phyloP scores from a whole-genome alignment of 2,329 filamentous ascomycete genomes.

The Penicillium sp. region DNA sequence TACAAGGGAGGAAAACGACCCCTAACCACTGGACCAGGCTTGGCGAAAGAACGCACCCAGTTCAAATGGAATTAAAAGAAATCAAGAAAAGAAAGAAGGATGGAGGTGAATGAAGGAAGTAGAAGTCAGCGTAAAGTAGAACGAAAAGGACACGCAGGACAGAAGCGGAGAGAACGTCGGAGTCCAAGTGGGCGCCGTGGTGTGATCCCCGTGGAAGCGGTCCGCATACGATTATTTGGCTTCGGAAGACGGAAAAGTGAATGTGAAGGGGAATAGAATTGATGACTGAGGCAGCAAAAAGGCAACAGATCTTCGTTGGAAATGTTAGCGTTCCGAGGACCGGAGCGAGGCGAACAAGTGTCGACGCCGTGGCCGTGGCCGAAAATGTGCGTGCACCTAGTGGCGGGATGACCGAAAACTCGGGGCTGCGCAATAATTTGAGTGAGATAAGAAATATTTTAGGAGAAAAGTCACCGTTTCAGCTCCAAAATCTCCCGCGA shows the following conservation, averaged over 20 bases:
- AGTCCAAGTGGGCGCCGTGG: slow-evolving; percentile 23
- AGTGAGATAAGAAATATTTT: slow-evolving; percentile 6
- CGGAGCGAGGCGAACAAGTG: not conserved
- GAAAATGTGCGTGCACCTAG: slow-evolving; percentile 9
- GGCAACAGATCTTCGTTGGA: not conserved
- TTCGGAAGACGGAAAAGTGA: slow-evolving; percentile 25
- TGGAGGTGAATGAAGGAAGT: slow-evolving; percentile 8
- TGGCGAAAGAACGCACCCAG: slow-evolving; percentile 6
- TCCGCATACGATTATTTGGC: slow-evolving; percentile 16
- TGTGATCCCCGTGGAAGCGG: slow-evolving; percentile 24
- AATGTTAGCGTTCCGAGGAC: slow-evolving; percentile 1
- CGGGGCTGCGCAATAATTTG: slow-evolving; percentile 1
- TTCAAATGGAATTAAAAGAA: not conserved
- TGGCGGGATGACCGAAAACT: not conserved
- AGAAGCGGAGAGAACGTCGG: slow-evolving; percentile 19
- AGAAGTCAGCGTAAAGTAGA: slow-evolving; percentile 7
- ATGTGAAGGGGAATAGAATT: slow-evolving; percentile 10
- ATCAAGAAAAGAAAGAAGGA: slow-evolving; percentile 10
- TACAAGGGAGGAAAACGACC: slow-evolving; percentile 15
- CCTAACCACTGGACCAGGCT: slow-evolving; percentile 17
- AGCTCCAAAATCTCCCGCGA: not conserved
- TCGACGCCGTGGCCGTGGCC: slow-evolving; percentile 5
- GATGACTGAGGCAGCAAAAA: slow-evolving; percentile 12
- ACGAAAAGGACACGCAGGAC: slow-evolving; percentile 14
- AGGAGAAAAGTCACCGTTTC: not conserved